A percentile compares a stretch with the other conserved stretches of the same genome.
phyloP scores from a whole-genome alignment of 176 grass and related monocot species.

The Carex kokanica region DNA sequence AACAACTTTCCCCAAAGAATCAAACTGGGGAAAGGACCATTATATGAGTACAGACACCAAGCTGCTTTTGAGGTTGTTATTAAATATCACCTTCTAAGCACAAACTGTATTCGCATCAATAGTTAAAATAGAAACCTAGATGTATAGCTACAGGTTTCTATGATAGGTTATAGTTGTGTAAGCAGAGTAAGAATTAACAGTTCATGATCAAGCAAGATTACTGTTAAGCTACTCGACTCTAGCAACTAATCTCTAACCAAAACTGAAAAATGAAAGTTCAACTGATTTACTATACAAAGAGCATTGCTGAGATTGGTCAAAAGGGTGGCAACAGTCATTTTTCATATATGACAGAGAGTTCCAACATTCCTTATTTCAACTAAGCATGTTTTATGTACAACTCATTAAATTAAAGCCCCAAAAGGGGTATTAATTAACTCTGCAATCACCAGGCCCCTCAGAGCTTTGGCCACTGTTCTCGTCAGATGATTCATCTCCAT shows the following conservation, averaged over 20 bases:
- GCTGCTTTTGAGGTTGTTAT: background rate
- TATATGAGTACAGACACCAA: background rate
- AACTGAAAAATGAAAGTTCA: background rate
- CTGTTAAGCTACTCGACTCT: background rate
- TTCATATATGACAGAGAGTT: background rate
- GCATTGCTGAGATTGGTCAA: background rate
- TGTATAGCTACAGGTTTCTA: background rate
- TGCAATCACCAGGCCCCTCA: constrained; percentile 42
- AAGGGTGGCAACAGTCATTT: background rate
- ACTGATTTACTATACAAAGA: background rate
- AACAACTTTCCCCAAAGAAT: background rate
- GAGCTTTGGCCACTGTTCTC: constrained; percentile 45
- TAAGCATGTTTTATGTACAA: constrained; percentile 19
- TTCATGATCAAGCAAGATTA: constrained; percentile 5
- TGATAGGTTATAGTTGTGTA: background rate
- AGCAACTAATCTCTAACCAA: background rate
- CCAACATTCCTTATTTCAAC: constrained; percentile 15
- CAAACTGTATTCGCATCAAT: background rate
- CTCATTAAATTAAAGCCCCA: constrained; percentile 18
- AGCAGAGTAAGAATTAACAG: background rate
- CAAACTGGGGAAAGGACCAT: background rate
- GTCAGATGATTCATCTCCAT: constrained; percentile 39
- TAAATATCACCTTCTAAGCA: background rate
- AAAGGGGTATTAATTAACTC: constrained; percentile 35
- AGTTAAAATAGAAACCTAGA: background rate